Evolutionary conservation across 2,329 filamentous ascomycete species (phyloP).

Genomic region (Dactylellina drechsleri): DNA sequence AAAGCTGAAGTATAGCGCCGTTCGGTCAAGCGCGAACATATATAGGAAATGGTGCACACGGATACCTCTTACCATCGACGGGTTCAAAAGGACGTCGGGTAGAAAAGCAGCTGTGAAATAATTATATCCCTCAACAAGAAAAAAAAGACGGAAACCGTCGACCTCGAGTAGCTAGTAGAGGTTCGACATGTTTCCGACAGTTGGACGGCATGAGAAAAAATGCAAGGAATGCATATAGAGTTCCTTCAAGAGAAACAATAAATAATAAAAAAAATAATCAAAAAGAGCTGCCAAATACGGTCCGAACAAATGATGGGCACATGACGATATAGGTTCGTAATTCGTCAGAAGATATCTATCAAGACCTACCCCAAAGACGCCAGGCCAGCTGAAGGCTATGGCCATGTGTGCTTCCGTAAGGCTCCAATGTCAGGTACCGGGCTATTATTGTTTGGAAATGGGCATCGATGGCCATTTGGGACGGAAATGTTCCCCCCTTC

Average conservation of each 20-base stretch:
- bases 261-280: too few species aligned
- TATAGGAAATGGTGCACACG: slow-evolving; percentile 4
- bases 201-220: slow-evolving; percentile 39
- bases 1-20: slow-evolving; percentile 6
- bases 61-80: slow-evolving; percentile 21
- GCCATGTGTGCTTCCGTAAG: slow-evolving; percentile 26
- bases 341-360: slow-evolving; percentile 24
- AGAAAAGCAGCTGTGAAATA: slow-evolving; percentile 16
- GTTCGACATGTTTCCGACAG: slow-evolving; percentile 42
- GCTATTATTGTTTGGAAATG: slow-evolving; percentile 37
- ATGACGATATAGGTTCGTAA: slow-evolving; percentile 53
- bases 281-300: too few species aligned
- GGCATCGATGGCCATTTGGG: slow-evolving; percentile 47
- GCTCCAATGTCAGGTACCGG: slow-evolving; percentile 49
- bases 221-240: slow-evolving; percentile 45
- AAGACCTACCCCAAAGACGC: background rate
- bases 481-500: slow-evolving; percentile 28
- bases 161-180: slow-evolving; percentile 21
- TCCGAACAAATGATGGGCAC: slow-evolving; percentile 24
- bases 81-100: slow-evolving; percentile 12
- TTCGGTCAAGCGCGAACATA: slow-evolving; percentile 20
- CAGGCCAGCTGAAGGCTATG: background rate
- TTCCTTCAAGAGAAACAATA: slow-evolving; percentile 17
- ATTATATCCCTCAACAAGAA: slow-evolving; percentile 45
- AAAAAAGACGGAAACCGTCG: background rate